Conservation (phyloP, 2,329 filamentous ascomycete genomes). For the Pseudogymnoascus sp. region DNA sequence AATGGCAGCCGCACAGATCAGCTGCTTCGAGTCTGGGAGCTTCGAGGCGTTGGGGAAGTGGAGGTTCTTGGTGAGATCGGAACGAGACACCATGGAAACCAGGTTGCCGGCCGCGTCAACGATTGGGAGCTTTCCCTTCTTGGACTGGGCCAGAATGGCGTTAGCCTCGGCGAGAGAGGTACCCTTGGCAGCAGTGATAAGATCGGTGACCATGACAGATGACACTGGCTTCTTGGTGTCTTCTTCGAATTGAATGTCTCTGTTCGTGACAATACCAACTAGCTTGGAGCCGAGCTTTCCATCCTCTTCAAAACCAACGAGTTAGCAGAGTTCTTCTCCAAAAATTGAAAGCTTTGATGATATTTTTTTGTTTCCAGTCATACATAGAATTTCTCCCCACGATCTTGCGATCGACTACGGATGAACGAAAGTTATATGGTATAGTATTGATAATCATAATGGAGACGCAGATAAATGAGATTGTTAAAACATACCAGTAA, state of each 20-base stretch:
- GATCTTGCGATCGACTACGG: constrained; percentile 80
- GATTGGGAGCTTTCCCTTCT: constrained; percentile 97
- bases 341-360: constrained; percentile 18
- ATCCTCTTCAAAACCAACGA: constrained; percentile 51
- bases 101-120: constrained; percentile 77
- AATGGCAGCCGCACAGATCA: constrained; percentile 89
- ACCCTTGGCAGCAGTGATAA: constrained; percentile 77
- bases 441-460: constrained; percentile 73
- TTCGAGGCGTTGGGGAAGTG: constrained; percentile 96
- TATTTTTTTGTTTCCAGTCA: constrained; percentile 19
- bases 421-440: constrained; percentile 99
- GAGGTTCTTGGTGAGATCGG: constrained; percentile 96
- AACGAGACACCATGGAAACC: constrained; percentile 84
- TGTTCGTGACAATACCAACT: constrained; percentile 92
- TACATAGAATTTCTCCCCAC: constrained; percentile 64
- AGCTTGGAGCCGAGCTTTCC: constrained; percentile 93
- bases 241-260: constrained; percentile 94
- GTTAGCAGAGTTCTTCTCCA: constrained; percentile 31
- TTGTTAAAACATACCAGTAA: constrained; percentile 69
- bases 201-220: constrained; percentile 89
- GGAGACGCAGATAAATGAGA: constrained; percentile 22
- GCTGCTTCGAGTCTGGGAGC: constrained; percentile 92
- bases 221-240: constrained; percentile 64
- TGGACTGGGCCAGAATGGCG: constrained; percentile 83
- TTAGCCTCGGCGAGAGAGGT: constrained; percentile 85